phyloP scores from a whole-genome alignment of 1,284 basidiomycete genomes.

The Heterobasidion occidentale region DNA sequence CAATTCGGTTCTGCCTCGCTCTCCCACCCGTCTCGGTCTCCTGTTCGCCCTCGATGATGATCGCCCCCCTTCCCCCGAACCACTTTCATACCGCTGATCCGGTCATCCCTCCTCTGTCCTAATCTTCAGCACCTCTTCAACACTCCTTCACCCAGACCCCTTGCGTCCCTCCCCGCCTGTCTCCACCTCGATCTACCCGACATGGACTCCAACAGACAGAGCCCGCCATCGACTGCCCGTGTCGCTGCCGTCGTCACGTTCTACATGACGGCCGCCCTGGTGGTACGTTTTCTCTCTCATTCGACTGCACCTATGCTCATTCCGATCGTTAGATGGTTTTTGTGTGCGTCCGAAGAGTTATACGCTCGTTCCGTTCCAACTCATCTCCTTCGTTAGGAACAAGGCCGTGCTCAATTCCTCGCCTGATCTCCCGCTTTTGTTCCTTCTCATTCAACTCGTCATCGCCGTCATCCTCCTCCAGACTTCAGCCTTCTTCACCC shows the following conservation, averaged over 20 bases:
- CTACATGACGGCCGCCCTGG: constrained; percentile 69
- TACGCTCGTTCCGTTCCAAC: neutral
- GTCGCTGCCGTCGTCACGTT: constrained; percentile 68
- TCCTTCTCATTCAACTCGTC: constrained; percentile 60
- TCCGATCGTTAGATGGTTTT: constrained; percentile 48
- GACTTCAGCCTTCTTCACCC: constrained; percentile 34
- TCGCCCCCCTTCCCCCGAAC: neutral
- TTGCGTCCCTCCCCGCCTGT: neutral
- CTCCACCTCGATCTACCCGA: neutral
- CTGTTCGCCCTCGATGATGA: too few species aligned
- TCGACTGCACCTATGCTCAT: constrained; percentile 1
- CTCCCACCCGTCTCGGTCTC: too few species aligned
- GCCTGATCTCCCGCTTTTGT: constrained; percentile 60
- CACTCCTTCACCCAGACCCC: neutral
- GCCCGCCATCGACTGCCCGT: constrained; percentile 28
- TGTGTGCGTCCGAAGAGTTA: constrained; percentile 33
- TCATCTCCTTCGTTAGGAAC: constrained; percentile 34
- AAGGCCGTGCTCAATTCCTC: constrained; percentile 66
- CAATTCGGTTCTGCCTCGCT: too few species aligned
- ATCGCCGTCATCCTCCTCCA: constrained; percentile 64
- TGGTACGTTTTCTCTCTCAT: constrained; percentile 36
- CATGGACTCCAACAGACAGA: constrained; percentile 20
- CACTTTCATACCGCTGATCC: neutral
- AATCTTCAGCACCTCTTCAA: too few species aligned
- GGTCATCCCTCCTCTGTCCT: neutral